Conservation (phyloP, 768 basidiomycete species). For the Sporobolomyces roseus region DNA sequence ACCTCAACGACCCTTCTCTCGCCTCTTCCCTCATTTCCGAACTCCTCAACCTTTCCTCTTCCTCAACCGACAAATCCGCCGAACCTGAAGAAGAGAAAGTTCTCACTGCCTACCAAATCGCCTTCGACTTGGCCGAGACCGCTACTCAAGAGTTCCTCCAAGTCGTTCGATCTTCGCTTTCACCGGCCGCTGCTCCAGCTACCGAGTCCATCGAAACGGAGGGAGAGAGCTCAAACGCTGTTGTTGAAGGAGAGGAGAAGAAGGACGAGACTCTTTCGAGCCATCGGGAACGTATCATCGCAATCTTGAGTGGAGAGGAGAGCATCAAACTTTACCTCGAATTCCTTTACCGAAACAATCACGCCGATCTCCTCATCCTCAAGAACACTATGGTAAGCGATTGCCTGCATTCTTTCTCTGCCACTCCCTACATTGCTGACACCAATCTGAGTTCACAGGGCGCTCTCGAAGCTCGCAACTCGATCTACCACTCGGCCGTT, state of each 20-base stretch:
- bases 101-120: conserved; percentile 86
- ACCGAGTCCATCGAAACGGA: not conserved
- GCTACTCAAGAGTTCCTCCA: conserved; percentile 90
- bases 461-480: conserved; percentile 83
- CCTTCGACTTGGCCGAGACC: conserved; percentile 90
- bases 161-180: conserved; percentile 52
- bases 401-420: not conserved
- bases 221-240: not conserved
- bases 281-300: conserved; percentile 26
- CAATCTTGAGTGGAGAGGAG: conserved; percentile 81
- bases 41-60: conserved; percentile 63
- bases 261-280: not conserved
- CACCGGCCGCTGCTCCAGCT: not conserved
- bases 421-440: not conserved
- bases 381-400: conserved; percentile 85
- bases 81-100: conserved; percentile 52
- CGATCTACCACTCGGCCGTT: conserved; percentile 94
- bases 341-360: conserved; percentile 91
- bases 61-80: conserved; percentile 12
- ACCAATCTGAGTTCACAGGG: conserved; percentile 66
- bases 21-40: conserved; percentile 70
- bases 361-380: conserved; percentile 82
- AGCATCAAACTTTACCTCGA: conserved; percentile 90
- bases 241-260: conserved; percentile 55
- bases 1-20: conserved; percentile 73